Evolutionary conservation across 495 filamentous ascomycete genomes (phyloP), one percentile per base, ranked within the genome.

Genomic region (Aspergillus ellipticus): DNA sequence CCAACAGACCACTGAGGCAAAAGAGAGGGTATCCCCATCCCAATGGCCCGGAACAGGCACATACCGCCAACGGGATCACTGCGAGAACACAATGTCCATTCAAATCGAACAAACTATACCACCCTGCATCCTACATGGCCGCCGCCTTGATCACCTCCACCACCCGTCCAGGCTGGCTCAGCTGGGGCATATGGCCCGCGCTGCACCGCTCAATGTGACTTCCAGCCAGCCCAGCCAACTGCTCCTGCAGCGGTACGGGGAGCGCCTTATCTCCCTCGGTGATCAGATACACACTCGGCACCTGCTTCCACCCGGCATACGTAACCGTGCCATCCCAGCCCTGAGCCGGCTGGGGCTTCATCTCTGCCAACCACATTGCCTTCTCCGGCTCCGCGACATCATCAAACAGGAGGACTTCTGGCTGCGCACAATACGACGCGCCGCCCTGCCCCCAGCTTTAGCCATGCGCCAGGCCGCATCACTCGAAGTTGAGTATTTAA

Each of bases 221-320:
- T 0, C 60, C 61, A 4, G 65, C 62, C 4, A 41, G 20, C 0
- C 45, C 49, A 5, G 72, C 70, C 42, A 68, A 59, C 39, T 65
- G 43, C 43, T 47, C 43, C 20, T 47, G 43, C 2, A 47, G 24
- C 19, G 7, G 7, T 5, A 26, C 43, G 11, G 62, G 65, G 2
- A 65, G 11, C 2, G 42, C 31, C 8, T 41, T 48, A 54, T 74
- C 71, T 0, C 37, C 52, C 33, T 68, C 65, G 42, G 66, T 71
- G 2, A 73, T 41, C 4, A 70, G 48, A 53, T 73, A 73, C 20
- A 63, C 62, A 22, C 60, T 68, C 0, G 62, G 59, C 1, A 74
- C 57, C 29, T 68, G 63, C 46, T 62, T 61, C 62, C 67, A 72
- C 2, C 68, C 69, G 9, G 49, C 28, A 39, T 65, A 66, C 1